Conservation (phyloP, 1,284 basidiomycete species). For the Violaceomyces palustris region DNA sequence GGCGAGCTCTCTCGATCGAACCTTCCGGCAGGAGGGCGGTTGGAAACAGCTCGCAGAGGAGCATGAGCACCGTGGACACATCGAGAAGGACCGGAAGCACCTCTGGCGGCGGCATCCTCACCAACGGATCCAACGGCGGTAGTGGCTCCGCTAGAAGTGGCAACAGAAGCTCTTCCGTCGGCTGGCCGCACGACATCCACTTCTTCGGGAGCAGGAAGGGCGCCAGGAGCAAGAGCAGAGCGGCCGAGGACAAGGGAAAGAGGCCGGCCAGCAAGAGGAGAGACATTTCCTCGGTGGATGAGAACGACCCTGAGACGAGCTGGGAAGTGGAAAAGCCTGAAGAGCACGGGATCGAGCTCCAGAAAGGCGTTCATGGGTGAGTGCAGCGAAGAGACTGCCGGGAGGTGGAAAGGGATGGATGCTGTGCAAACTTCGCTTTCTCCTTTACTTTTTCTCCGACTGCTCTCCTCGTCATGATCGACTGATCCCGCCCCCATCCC, state of each 20-base stretch:
- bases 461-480: neutral
- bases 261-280: slow-evolving; percentile 10
- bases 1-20: no score
- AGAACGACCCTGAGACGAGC: slow-evolving; percentile 4
- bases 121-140: no score
- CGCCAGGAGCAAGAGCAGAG: slow-evolving; percentile 21
- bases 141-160: no score
- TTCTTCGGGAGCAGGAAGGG: slow-evolving; percentile 18
- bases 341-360: slow-evolving; percentile 42
- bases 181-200: slow-evolving; percentile 2
- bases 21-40: no score
- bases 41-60: no score
- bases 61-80: no score
- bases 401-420: neutral
- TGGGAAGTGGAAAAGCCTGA: slow-evolving; percentile 17
- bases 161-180: slow-evolving; percentile 21
- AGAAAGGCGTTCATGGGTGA: slow-evolving; percentile 51
- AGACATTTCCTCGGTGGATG: neutral
- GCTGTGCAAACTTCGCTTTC: neutral
- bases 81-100: no score
- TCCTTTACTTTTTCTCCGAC: neutral
- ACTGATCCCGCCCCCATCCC: neutral
- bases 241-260: slow-evolving; percentile 10
- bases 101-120: no score
- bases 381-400: no score